Evolutionary conservation across 257 asterid genomes (phyloP).

Genomic region (Misopates orontium): DNA sequence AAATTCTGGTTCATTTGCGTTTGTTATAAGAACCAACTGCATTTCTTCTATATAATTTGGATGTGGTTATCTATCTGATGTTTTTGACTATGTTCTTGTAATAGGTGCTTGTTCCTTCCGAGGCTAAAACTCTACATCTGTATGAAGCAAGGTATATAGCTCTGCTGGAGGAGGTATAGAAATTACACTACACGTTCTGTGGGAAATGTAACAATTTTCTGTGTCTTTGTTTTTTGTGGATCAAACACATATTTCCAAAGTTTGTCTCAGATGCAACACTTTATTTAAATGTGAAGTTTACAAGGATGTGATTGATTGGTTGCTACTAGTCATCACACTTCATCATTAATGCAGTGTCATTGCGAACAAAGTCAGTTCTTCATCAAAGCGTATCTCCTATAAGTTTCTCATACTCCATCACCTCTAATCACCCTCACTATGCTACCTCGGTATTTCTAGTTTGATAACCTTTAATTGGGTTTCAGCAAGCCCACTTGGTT

Average conservation of each 20-base stretch:
- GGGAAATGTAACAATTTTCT: not conserved
- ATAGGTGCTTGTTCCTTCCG: conserved; percentile 80
- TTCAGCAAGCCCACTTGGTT: not conserved
- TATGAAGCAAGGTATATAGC: conserved; percentile 86
- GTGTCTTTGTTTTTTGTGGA: conserved; percentile 11
- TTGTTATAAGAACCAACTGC: not conserved
- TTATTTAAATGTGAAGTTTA: not conserved
- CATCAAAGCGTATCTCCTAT: not conserved
- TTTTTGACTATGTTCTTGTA: conserved; percentile 5
- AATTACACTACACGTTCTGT: conserved; percentile 3
- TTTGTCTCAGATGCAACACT: not conserved
- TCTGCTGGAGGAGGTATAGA: conserved; percentile 70
- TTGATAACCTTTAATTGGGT: not conserved
- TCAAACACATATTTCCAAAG: not conserved
- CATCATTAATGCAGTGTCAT: not conserved
- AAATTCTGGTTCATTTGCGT: not conserved
- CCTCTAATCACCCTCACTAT: not conserved
- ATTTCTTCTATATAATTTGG: conserved; percentile 7
- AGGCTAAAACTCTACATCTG: conserved; percentile 68
- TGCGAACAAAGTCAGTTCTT: not conserved
- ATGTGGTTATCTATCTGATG: conserved; percentile 18
- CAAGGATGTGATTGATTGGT: not conserved
- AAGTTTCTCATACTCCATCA: not conserved
- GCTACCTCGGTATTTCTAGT: not conserved
- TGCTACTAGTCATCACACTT: not conserved